A percentile compares a stretch with the other conserved stretches of the same genome.
These are phyloP conservation scores for Russula dissimulans DNA, from an alignment of 768 basidiomycete species.

Conservation along the genomic window DNA sequence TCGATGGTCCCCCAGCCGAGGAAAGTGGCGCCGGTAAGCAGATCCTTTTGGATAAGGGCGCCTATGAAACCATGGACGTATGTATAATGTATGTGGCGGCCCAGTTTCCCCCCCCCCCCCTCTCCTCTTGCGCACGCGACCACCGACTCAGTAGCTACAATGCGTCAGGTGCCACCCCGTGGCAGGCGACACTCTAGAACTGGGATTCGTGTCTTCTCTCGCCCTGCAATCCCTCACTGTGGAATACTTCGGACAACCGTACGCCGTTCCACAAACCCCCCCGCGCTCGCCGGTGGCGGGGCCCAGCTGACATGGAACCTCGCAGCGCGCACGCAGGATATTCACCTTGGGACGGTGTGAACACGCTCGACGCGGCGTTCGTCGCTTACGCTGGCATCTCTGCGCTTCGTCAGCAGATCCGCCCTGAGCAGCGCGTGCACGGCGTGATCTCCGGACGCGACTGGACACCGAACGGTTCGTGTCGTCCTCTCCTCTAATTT, in stretches of 20 bases:
- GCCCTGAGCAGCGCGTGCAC: conserved; percentile 71
- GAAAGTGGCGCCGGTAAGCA: conserved; percentile 75
- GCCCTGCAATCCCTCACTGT: conserved; percentile 59
- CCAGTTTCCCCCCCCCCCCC: background rate
- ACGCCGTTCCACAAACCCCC: conserved; percentile 15
- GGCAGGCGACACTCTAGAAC: conserved; percentile 43
- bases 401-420: conserved; percentile 78
- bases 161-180: conserved; percentile 61
- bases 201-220: conserved; percentile 43
- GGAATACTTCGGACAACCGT: conserved; percentile 72
- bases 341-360: conserved; percentile 80
- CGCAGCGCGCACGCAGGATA: conserved; percentile 71
- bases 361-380: conserved; percentile 84
- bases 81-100: conserved; percentile 53
- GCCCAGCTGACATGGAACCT: background rate
- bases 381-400: conserved; percentile 73
- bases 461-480: conserved; percentile 60
- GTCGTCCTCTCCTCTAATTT: background rate
- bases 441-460: conserved; percentile 64
- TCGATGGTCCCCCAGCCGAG: conserved; percentile 44
- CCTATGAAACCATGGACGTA: conserved; percentile 71
- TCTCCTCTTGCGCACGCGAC: background rate
- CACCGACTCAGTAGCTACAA: background rate
- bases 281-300: no score
- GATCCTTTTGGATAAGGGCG: conserved; percentile 62